A percentile compares a stretch with the other conserved stretches of the same genome.
These are phyloP conservation scores for Eutypella sp. DNA, from an alignment of 2,329 filamentous ascomycete genomes.

Conservation along the genomic window DNA sequence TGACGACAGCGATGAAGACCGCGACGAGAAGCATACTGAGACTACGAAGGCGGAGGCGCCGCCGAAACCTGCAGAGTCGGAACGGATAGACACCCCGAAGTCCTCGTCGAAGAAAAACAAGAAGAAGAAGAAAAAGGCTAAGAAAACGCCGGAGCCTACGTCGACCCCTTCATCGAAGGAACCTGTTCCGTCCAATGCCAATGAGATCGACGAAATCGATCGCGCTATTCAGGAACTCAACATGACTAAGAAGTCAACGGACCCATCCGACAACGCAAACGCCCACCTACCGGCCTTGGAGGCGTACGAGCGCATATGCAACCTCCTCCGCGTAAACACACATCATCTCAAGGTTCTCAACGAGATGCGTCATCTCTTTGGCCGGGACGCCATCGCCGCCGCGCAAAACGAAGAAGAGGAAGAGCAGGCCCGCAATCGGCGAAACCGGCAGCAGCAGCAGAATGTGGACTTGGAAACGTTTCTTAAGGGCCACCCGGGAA, in stretches of 20 bases:
- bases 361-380: conserved; percentile 72
- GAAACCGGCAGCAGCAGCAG: conserved; percentile 33
- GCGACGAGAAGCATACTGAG: conserved; percentile 23
- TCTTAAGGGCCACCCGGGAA: conserved; percentile 50
- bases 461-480: conserved; percentile 55
- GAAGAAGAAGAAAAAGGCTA: conserved; percentile 33
- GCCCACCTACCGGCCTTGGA: conserved; percentile 6
- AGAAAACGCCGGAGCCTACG: conserved; percentile 21
- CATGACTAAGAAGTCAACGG: conserved; percentile 14
- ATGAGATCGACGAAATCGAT: conserved; percentile 51
- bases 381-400: conserved; percentile 51
- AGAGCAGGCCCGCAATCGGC: conserved; percentile 32
- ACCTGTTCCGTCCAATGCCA: conserved; percentile 4
- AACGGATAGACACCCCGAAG: conserved; percentile 11
- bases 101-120: conserved; percentile 33
- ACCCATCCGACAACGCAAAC: conserved; percentile 5
- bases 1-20: conserved; percentile 29
- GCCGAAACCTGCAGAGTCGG: conserved; percentile 15
- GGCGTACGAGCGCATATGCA: conserved; percentile 30
- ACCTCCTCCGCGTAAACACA: conserved; percentile 49
- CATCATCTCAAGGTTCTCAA: conserved; percentile 79
- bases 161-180: conserved; percentile 8
- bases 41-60: conserved; percentile 10
- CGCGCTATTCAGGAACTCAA: conserved; percentile 37
- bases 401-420: conserved; percentile 45